Base-by-base conservation (phyloP, 2,329 filamentous ascomycete genomes). In the Rhexocercosporidium sp. region DNA sequence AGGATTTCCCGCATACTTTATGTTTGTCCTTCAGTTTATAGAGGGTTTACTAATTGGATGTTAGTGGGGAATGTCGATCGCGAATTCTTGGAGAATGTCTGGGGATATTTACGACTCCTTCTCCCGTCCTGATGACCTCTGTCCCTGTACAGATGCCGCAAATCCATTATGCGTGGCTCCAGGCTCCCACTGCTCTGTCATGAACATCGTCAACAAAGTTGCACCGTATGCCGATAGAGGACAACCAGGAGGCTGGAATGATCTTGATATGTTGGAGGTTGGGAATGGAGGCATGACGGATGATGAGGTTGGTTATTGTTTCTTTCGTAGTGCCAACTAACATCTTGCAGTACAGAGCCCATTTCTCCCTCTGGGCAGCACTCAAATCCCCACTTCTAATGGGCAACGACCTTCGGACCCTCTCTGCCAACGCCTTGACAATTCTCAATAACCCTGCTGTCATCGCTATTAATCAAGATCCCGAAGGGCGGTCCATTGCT, bases 1-100 rank as follows among this genome's bases (percentile, higher is more conserved):
- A 82, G 56, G 82, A 84, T 54, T 78, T 80, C 31, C 79, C 78
- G 0, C 73, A 72, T 49, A 71, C 71, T 3, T 67, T 12, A 18
- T 46, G 34, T 39, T 8, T 39, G 8, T 14, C 34, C 14, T 39
- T 39, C 8, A 39, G 8, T 3, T 14, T 9, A 39, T 9, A 39
- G 8, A 0, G 14, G 8, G 34, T 9, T 39, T 14, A 14, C 34
- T 39, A 39, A 39, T 14, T 39, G 34, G 27, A 31, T 25, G 22
- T n/a, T 29, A 67, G 64, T 81, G 80, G 80, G 80, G 78, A 0
- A 77, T 78, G 3, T 67, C 68, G 1, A 72, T 80, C 18, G 79
- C 78, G 0, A 77, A 81, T 56, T 78, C 78, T 0, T 81, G 79
- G 79, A 71, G 79, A 47, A 81, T 81, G 44, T 77, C 77, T 3